These are phyloP conservation scores for Aspergillus wentii DNA, from an alignment of 495 filamentous ascomycete genomes.

Conservation along the genomic window DNA sequence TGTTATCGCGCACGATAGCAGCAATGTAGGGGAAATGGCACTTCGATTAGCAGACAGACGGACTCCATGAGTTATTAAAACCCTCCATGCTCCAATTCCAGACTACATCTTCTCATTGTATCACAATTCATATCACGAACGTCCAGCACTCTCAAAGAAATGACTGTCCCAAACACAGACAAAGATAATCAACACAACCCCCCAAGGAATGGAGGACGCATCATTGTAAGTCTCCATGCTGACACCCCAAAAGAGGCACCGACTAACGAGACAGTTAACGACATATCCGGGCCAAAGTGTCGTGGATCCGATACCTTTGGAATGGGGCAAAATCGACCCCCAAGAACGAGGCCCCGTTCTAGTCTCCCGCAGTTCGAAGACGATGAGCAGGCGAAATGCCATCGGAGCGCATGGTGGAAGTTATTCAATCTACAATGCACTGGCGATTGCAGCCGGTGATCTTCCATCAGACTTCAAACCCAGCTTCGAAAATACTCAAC, in stretches of 20 bases:
- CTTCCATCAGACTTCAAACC: slow-evolving; percentile 73
- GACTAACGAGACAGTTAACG: slow-evolving; percentile 39
- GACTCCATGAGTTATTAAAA: no score
- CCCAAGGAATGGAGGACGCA: no score
- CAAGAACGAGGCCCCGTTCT: slow-evolving; percentile 70
- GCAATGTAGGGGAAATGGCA: no score
- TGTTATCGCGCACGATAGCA: no score
- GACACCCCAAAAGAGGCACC: background rate
- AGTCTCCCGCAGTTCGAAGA: slow-evolving; percentile 64
- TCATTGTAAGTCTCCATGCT: slow-evolving; percentile 4
- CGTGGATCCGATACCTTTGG: slow-evolving; percentile 74
- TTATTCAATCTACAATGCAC: slow-evolving; percentile 84
- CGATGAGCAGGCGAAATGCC: slow-evolving; percentile 76
- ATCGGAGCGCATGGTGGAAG: slow-evolving; percentile 80
- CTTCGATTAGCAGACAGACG: no score
- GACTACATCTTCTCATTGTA: no score
- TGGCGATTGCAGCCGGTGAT: slow-evolving; percentile 81
- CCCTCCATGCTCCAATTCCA: no score
- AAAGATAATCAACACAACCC: no score
- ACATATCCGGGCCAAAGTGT: slow-evolving; percentile 85
- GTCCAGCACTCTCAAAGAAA: no score
- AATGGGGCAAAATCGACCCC: slow-evolving; percentile 72
- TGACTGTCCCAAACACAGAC: no score
- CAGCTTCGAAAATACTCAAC: slow-evolving; percentile 87
- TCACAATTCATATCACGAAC: no score